Evolutionary conservation across 1,284 basidiomycete genomes (phyloP), one percentile per base, ranked within the genome.

Genomic region (Tylopilus sp.): DNA sequence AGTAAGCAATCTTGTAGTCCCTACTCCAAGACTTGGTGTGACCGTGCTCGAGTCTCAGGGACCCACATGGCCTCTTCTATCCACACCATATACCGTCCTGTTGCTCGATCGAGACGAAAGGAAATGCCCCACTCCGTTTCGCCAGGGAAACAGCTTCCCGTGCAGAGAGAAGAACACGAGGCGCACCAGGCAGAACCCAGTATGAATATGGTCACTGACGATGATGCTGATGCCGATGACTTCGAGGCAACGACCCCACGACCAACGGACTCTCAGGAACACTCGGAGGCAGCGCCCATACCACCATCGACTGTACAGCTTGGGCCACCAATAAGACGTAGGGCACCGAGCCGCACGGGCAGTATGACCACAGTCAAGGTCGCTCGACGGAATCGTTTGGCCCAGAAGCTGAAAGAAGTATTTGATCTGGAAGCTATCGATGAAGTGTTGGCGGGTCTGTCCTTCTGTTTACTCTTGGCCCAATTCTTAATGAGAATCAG

Each of bases 361-460:
- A 89, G 82, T 59, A 77, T 86, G 73, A 75, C 80, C 2, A 90
- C 86, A 9, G 82, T 89, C 41, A 79, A 80, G 52, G 58, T 80
- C n/a, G 75, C 84, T 60, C 75, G 92, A 46, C 77, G 87, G 52
- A 76, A 80, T 33, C 80, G 81, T 43, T 70, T 97, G 30, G 92
- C 90, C 2, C 81, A 85, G 66, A 93, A 93, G 68, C 68, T 97
- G 48, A 82, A 80, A 63, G 89, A 94, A 39, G 82, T 97, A 1
- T 97, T 93, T 59, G 86, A 89, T 25, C 65, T 97, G 30, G 74
- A 81, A 29, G 82, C 81, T 29, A 86, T 91, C 36, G 78, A 86
- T 49, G 89, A 94, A 66, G 92, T 97, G 6, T 70, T 89, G 49
- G 86, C 89, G 55, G 89, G 89, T 89, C 57, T 50, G 78, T 71